These are phyloP conservation scores for Rhododendron henanense DNA, from an alignment of 148 eudicot genomes.

Conservation along the genomic window DNA sequence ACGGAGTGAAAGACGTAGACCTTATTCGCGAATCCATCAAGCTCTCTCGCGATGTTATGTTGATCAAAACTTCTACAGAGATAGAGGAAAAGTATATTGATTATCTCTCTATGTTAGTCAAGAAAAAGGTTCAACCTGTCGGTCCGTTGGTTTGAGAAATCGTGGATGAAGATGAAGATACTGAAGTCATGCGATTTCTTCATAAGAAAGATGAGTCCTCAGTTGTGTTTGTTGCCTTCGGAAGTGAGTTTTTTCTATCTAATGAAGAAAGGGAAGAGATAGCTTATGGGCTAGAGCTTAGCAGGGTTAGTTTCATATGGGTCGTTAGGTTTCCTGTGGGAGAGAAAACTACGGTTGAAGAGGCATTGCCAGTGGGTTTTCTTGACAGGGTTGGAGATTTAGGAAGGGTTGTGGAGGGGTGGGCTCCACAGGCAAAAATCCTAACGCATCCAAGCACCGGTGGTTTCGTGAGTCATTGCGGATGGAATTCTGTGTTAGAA, in stretches of 20 bases:
- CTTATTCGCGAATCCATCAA: not conserved
- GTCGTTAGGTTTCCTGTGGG: conserved; percentile 19
- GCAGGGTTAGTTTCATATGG: conserved; percentile 26
- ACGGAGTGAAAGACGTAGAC: not conserved
- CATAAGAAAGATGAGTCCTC: conserved; percentile 13
- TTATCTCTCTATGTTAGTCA: not conserved
- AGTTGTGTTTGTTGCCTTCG: conserved; percentile 24
- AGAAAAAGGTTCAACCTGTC: conserved; percentile 17
- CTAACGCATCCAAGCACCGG: conserved; percentile 20
- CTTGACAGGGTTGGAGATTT: conserved; percentile 13
- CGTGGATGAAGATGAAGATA: not conserved
- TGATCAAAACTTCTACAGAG: not conserved
- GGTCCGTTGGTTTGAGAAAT: conserved; percentile 19
- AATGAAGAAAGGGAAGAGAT: conserved; percentile 23
- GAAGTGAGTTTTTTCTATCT: conserved; percentile 21
- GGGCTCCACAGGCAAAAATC: conserved; percentile 32
- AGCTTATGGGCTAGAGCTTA: conserved; percentile 28
- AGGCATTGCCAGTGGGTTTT: conserved; percentile 25
- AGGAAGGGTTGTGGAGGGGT: conserved; percentile 20
- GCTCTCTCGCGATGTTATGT: not conserved
- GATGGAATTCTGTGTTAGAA: conserved; percentile 33
- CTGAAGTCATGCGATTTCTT: conserved; percentile 22
- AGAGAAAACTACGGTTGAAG: conserved; percentile 13
- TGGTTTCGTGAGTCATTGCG: conserved; percentile 38
- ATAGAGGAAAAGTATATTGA: conserved; percentile 21